Percentiles rank a stretch among this genome's conserved stretches.
Conservation (phyloP, 2,329 filamentous ascomycete genomes). For the Phyllosticta citrichinensis region DNA sequence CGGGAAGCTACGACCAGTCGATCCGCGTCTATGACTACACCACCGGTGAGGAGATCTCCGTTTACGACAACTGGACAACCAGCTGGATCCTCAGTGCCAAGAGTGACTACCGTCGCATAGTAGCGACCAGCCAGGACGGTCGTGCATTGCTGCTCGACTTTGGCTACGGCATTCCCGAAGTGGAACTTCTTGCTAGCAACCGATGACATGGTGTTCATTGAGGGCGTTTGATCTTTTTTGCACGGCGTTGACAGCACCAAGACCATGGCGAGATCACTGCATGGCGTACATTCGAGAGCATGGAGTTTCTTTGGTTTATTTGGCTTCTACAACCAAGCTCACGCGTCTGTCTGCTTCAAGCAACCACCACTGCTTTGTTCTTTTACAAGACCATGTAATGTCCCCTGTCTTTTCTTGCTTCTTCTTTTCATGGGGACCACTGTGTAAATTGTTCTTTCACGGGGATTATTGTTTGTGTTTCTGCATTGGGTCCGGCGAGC, state of each 20-base stretch:
- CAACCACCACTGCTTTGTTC: background rate
- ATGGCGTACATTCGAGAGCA: background rate
- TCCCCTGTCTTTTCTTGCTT: background rate
- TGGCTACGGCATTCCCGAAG: constrained; percentile 49
- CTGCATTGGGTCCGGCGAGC: background rate
- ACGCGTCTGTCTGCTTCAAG: background rate
- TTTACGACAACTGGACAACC: constrained; percentile 89
- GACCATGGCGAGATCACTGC: background rate
- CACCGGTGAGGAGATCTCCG: constrained; percentile 65
- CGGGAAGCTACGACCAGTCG: constrained; percentile 88
- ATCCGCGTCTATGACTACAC: constrained; percentile 91
- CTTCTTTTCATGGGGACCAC: background rate
- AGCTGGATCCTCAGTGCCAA: constrained; percentile 97
- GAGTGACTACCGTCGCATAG: constrained; percentile 87
- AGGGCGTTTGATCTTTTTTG: background rate
- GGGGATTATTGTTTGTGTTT: background rate
- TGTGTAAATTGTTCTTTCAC: too few relatives aligned
- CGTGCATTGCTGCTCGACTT: constrained; percentile 93
- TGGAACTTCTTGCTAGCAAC: constrained; percentile 25
- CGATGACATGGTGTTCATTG: background rate
- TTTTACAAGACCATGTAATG: background rate
- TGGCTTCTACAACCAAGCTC: background rate
- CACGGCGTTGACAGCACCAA: background rate
- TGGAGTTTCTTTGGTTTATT: background rate
- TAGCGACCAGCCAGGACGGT: constrained; percentile 89